Base-by-base conservation (phyloP, 202 grass and related monocot species). In the Eragrostis tef region DNA sequence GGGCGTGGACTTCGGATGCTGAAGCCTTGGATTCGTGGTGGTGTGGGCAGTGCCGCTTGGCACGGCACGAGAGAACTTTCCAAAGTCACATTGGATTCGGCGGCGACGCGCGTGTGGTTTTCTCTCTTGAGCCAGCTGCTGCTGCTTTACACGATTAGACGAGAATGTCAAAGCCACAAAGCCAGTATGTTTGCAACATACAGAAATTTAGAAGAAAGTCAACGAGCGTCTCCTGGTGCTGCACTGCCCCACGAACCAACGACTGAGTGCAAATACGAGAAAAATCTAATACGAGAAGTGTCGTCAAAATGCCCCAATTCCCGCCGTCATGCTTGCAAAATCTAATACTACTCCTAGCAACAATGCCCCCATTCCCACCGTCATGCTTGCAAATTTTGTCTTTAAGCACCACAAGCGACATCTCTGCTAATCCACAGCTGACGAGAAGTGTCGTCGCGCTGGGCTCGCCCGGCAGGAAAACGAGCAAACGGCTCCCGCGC, bases 1-100 rank as follows among this genome's bases (percentile, higher is more conserved):
- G 57, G 8, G 59, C 46, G 53, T 39, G 81, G 87, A 64, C 71
- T 76, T 80, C 0, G 75, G 53, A 70, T 69, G 2, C 62, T 26
- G 39, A 3, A 16, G 61, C 22, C 59, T 88, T 70, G 73, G 72
- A 64, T 87, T 56, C 82, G 77, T 25, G 19, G 44, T 3, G 25
- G 29, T 1, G 26, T 41, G 12, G 19, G 22, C 34, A 39, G 60
- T n/a, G 21, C 11, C 45, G 52, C 57, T 67, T 51, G 71, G 24
- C 57, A 65, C n/a, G 57, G 64, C 27, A 46, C 19, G 17, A 53
- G 71, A 31, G 77, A 89, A 65, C 77, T 81, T 70, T 82, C 78
- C 6, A 81, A 74, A 79, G 73, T 15, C 51, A 74, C 79, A 73
- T 86, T 89, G 83, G 83, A 89, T 83, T 86, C 78, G 78, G 46